A percentile compares a stretch with the other conserved stretches of the same genome.
Evolutionary conservation across 2,329 filamentous ascomycete species (phyloP).

Genomic region (Ophiosphaerella korrae): DNA sequence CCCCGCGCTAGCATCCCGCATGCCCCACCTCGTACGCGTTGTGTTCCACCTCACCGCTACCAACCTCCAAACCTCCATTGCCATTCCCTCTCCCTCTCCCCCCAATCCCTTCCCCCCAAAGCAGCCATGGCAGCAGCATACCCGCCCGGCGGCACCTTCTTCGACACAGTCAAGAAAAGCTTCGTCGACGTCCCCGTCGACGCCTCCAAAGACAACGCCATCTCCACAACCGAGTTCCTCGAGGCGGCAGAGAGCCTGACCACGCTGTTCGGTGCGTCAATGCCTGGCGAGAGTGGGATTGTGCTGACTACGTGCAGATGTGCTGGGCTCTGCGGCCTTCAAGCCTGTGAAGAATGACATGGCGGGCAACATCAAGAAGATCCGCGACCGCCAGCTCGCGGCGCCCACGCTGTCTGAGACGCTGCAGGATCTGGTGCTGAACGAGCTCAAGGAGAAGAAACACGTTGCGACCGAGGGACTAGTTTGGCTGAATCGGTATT

Average conservation of each 20-base stretch:
- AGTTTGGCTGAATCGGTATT: slow-evolving; percentile 84
- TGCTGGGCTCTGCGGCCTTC: slow-evolving; percentile 75
- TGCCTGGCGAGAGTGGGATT: background rate
- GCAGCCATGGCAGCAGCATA: slow-evolving; percentile 35
- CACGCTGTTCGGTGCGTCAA: slow-evolving; percentile 75
- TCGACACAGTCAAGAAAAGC: slow-evolving; percentile 81
- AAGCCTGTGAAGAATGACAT: slow-evolving; percentile 90
- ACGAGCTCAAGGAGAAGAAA: slow-evolving; percentile 89
- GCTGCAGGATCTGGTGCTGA: slow-evolving; percentile 81
- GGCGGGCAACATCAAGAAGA: slow-evolving; percentile 93
- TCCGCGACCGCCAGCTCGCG: slow-evolving; percentile 79
- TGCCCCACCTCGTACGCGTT: background rate
- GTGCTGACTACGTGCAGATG: slow-evolving; percentile 51
- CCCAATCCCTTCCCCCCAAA: too few species aligned
- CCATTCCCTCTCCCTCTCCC: background rate
- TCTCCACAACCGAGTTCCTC: slow-evolving; percentile 85
- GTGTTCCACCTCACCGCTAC: slow-evolving; percentile 20
- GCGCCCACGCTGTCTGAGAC: slow-evolving; percentile 79
- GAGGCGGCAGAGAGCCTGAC: slow-evolving; percentile 87
- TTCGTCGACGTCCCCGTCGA: slow-evolving; percentile 84
- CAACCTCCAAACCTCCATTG: slow-evolving; percentile 6
- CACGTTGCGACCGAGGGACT: slow-evolving; percentile 87
- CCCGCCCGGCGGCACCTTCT: slow-evolving; percentile 74
- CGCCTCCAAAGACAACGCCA: slow-evolving; percentile 72
- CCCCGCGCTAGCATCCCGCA: too few species aligned